Evolutionary conservation across 371 early-diverging fungal species (phyloP), one percentile per base, ranked within the genome.

Genomic region (Nematocida parisii): DNA sequence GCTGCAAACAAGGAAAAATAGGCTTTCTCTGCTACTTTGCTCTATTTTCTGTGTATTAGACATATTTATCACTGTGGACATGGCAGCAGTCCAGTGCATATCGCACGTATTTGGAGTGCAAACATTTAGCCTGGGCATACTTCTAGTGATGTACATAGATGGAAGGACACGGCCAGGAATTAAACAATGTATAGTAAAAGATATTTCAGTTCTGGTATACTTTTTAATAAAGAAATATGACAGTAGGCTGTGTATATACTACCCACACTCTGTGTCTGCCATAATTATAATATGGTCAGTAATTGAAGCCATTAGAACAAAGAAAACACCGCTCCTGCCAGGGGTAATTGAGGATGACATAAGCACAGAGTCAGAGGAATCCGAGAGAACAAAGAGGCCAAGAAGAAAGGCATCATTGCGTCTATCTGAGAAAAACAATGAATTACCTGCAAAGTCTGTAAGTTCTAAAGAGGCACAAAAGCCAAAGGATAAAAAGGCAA

Each of bases 81-180:
- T 67, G 13, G 15, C 68, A 9, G 11, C 9, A 5, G 11, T 2
- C 39, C 11, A 11, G 46, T 47, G 1, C 39, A 0, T 27, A 11
- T 18, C 52, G 5, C n/a, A 67, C 15, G 15, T 52, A 15, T 46
- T 67, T 39, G 46, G 46, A 47, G 46, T 67, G n/a, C 4, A 50
- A 15, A 18, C 5, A 22, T 50, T 67, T 24, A 50, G 52, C 50
- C 46, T 67, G 13, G 54, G 50, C 11, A 50, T 67, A 67, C 68
- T 67, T 15, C 40, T 67, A 15, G 33, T 67, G 50, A 45, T 67
- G 27, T 67, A 67, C 46, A 39, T 64, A 33, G 64, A 64, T 27
- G 64, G 64, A 64, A 64, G 64, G 2, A 64, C 11, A 3, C 27
- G 64, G 42, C 57, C 57, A 6, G 57, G 50, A 18, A n/a, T 64